Evolutionary conservation across 768 basidiomycete species (phyloP).

Genomic region (Podaxis mareebaensis): DNA sequence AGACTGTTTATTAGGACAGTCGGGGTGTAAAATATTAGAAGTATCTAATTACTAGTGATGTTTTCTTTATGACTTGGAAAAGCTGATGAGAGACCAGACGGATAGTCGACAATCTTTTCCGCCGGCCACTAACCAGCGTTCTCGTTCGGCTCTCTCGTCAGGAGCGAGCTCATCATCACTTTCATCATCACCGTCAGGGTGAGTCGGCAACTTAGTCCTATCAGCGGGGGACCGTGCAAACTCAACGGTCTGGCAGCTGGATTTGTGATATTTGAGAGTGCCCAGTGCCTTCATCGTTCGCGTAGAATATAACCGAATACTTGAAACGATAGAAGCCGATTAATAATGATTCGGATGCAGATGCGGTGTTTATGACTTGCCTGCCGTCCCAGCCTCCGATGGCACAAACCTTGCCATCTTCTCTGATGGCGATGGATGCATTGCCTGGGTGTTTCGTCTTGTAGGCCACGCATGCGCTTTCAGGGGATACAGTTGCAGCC

Average conservation of each 20-base stretch:
- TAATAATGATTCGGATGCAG: not conserved
- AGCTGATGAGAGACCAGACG: slow-evolving; percentile 68
- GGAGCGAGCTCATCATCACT: slow-evolving; percentile 56
- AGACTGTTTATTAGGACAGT: not conserved
- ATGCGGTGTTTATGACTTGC: slow-evolving; percentile 46
- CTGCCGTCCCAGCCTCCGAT: slow-evolving; percentile 94
- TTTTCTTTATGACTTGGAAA: slow-evolving; percentile 32
- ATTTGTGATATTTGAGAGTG: slow-evolving; percentile 80
- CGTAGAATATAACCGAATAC: slow-evolving; percentile 82
- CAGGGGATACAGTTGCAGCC: slow-evolving; percentile 20
- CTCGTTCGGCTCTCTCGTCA: slow-evolving; percentile 43
- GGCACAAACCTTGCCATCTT: slow-evolving; percentile 79
- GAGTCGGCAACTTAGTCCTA: not conserved
- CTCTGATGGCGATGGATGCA: slow-evolving; percentile 69
- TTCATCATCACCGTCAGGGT: slow-evolving; percentile 30
- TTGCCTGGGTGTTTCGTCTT: slow-evolving; percentile 80
- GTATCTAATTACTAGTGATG: slow-evolving; percentile 4
- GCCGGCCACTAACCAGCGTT: slow-evolving; percentile 65
- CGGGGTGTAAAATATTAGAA: not conserved
- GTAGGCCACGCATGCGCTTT: slow-evolving; percentile 25
- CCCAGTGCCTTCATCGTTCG: slow-evolving; percentile 82
- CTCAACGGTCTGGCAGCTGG: slow-evolving; percentile 68
- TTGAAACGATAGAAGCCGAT: slow-evolving; percentile 29
- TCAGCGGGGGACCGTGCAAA: slow-evolving; percentile 51
- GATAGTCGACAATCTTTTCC: slow-evolving; percentile 71